Evolutionary conservation across 1,139 yeast species (phyloP).

Genomic region (Debaryomyces fabryi): DNA sequence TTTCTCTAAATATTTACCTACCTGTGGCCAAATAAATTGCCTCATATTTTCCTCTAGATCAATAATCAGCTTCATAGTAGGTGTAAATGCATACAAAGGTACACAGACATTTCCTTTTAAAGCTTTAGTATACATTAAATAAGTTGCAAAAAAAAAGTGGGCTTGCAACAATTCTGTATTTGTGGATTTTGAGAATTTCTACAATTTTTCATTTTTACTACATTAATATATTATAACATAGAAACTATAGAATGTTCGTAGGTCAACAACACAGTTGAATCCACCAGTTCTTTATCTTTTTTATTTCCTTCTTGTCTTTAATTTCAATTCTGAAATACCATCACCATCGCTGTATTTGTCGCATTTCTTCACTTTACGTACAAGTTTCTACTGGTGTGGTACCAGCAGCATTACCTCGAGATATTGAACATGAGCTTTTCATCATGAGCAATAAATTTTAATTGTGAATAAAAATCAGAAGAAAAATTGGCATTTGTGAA

Average conservation of each 20-base stretch:
- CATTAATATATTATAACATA: not conserved
- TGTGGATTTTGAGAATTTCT: not conserved
- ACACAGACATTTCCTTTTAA: not conserved
- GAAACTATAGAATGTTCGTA: not conserved
- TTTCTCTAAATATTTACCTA: not conserved
- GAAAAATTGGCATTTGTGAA: constrained; percentile 2
- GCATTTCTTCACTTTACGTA: constrained; percentile 7
- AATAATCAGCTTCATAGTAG: not conserved
- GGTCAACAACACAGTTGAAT: not conserved
- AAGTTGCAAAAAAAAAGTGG: not conserved
- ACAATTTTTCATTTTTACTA: not conserved
- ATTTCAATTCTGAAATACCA: constrained; percentile 19
- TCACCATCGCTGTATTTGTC: constrained; percentile 19
- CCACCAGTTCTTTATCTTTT: not conserved
- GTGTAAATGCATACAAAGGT: not conserved
- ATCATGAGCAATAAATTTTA: constrained; percentile 3
- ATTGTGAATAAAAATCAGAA: not conserved
- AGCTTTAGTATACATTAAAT: not conserved
- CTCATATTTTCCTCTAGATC: not conserved
- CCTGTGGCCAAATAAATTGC: not conserved
- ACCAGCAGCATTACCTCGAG: constrained; percentile 4
- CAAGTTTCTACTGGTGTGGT: constrained; percentile 3
- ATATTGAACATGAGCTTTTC: constrained; percentile 1
- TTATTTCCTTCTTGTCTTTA: not conserved
- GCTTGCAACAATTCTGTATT: not conserved